These are phyloP conservation scores for Kwoniella europaea DNA, from an alignment of 768 basidiomycete genomes.

Conservation along the genomic window DNA sequence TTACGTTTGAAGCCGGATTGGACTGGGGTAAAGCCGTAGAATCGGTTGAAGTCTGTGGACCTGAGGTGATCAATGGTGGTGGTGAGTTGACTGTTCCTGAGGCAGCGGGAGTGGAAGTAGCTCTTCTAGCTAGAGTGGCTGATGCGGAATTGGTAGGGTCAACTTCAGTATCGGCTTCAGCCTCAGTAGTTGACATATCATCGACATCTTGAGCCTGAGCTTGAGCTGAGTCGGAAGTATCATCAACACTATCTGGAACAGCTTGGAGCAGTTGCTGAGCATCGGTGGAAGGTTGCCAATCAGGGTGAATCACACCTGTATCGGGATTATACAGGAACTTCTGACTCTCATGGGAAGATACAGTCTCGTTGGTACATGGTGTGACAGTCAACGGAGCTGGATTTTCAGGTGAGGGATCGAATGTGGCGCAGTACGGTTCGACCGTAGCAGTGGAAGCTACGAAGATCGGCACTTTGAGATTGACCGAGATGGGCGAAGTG, in stretches of 20 bases:
- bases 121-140: conserved; percentile 61
- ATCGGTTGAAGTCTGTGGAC: conserved; percentile 29
- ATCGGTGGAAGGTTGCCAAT: conserved; percentile 59
- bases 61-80: conserved; percentile 40
- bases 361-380: conserved; percentile 58
- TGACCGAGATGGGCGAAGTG: conserved; percentile 56
- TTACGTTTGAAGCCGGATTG: conserved; percentile 38
- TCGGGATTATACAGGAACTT: conserved; percentile 65
- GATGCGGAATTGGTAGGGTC: conserved; percentile 13
- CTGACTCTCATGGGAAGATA: conserved; percentile 63
- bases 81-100: conserved; percentile 39
- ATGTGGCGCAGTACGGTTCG: conserved; percentile 68
- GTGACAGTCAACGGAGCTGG: conserved; percentile 65
- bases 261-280: conserved; percentile 29
- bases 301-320: conserved; percentile 65
- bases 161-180: not conserved
- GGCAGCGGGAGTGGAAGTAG: conserved; percentile 57
- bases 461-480: conserved; percentile 62
- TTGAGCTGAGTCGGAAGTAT: conserved; percentile 44
- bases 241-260: conserved; percentile 35
- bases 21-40: conserved; percentile 24
- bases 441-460: conserved; percentile 58
- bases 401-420: conserved; percentile 63
- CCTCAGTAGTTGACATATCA: conserved; percentile 25
- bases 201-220: conserved; percentile 62